Evolutionary conservation across 2,329 filamentous ascomycete species (phyloP).

Genomic region (Colletotrichum eremochloae): DNA sequence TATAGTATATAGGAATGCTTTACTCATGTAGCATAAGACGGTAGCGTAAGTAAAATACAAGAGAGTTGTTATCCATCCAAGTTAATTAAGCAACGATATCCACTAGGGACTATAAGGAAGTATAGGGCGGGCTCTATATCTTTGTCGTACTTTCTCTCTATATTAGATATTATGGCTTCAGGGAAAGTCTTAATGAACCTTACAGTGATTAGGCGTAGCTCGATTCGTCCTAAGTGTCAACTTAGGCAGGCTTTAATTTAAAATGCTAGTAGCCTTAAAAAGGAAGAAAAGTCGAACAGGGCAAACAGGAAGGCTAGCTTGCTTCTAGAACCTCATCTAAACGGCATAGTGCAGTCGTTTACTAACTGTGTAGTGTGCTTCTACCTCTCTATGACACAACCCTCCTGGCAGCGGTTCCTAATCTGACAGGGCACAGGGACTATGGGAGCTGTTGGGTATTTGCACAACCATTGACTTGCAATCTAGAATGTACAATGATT

Average conservation of each 20-base stretch:
- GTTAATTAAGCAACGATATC: conserved; percentile 50
- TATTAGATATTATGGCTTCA: conserved; percentile 45
- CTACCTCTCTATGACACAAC: too few relatives aligned
- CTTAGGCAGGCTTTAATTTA: conserved; percentile 61
- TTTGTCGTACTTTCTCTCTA: conserved; percentile 52
- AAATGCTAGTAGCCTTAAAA: not conserved
- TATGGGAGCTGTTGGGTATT: too few relatives aligned
- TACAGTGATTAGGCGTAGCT: conserved; percentile 65
- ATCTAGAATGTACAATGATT: too few relatives aligned
- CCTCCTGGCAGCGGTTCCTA: too few relatives aligned
- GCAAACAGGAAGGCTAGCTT: not conserved
- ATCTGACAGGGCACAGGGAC: too few relatives aligned
- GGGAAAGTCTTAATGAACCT: conserved; percentile 66
- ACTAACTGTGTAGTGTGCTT: not conserved
- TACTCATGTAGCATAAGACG: too few relatives aligned
- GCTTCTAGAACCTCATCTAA: conserved; percentile 8
- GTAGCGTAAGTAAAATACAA: too few relatives aligned
- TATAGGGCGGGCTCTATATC: conserved; percentile 53
- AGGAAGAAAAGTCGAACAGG: rapidly evolving
- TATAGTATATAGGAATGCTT: too few relatives aligned
- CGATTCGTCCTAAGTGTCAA: conserved; percentile 69
- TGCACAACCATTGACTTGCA: too few relatives aligned
- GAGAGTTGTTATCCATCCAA: not conserved
- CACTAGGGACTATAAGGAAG: conserved; percentile 52
- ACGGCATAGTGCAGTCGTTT: conserved; percentile 8